These are phyloP conservation scores for Botryotinia globosa DNA, from an alignment of 2,329 filamentous ascomycete species.

Conservation along the genomic window DNA sequence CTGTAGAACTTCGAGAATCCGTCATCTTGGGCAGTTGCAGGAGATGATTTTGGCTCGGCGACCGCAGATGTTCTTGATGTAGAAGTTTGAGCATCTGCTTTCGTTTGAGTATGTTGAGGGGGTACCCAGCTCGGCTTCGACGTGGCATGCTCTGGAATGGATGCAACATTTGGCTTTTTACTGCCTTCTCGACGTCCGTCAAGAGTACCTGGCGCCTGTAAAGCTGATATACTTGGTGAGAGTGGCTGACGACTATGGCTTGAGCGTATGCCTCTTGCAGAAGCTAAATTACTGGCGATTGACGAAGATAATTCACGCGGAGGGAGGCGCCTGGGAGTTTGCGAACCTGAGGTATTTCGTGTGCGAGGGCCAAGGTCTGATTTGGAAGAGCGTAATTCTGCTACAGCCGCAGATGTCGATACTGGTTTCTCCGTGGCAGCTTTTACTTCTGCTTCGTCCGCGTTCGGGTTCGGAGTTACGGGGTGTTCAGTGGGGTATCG, in stretches of 20 bases:
- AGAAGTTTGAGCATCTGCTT: slow-evolving; percentile 31
- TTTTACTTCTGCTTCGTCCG: slow-evolving; percentile 34
- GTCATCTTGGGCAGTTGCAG: slow-evolving; percentile 55
- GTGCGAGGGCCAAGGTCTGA: slow-evolving; percentile 35
- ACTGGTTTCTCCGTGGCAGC: slow-evolving; percentile 33
- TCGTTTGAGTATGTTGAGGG: slow-evolving; percentile 40
- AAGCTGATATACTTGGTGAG: slow-evolving; percentile 69
- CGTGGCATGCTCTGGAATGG: slow-evolving; percentile 51
- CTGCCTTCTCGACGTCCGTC: slow-evolving; percentile 52
- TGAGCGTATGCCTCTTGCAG: slow-evolving; percentile 73
- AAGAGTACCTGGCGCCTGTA: slow-evolving; percentile 69
- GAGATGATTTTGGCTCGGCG: slow-evolving; percentile 31
- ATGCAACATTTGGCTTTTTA: slow-evolving; percentile 51
- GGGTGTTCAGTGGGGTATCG: slow-evolving; percentile 54
- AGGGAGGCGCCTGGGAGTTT: slow-evolving; percentile 43
- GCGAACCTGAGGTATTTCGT: slow-evolving; percentile 31
- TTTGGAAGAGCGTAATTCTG: slow-evolving; percentile 37
- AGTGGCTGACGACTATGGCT: slow-evolving; percentile 64
- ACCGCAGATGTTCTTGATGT: slow-evolving; percentile 38
- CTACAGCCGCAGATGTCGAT: slow-evolving; percentile 37
- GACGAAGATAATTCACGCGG: slow-evolving; percentile 73
- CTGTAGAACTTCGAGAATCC: slow-evolving; percentile 90
- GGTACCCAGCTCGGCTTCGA: slow-evolving; percentile 51
- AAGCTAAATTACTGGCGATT: slow-evolving; percentile 84
- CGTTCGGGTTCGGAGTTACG: slow-evolving; percentile 24